These are phyloP conservation scores for Exidia glandulosa DNA, from an alignment of 768 basidiomycete species.

Conservation along the genomic window DNA sequence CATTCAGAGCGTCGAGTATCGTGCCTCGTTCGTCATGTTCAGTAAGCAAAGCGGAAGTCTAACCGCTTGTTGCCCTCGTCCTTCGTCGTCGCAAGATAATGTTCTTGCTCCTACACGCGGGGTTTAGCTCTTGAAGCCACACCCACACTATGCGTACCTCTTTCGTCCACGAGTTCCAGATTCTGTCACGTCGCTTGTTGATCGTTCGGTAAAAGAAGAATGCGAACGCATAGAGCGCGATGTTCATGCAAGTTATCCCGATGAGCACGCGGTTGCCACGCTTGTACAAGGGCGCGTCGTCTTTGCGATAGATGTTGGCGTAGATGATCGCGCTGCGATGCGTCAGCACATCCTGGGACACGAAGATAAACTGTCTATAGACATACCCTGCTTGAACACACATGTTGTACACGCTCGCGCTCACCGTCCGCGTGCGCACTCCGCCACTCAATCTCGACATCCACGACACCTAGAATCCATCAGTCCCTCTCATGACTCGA, in stretches of 20 bases:
- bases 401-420: constrained; percentile 17
- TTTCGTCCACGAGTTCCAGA: constrained; percentile 39
- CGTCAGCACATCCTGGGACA: neutral
- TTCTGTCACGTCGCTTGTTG: constrained; percentile 36
- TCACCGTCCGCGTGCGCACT: constrained; percentile 17
- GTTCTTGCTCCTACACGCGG: constrained; percentile 34
- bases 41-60: constrained; percentile 56
- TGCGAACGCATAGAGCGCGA: constrained; percentile 38
- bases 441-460: constrained; percentile 11
- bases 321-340: constrained; percentile 26
- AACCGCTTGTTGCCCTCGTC: constrained; percentile 49
- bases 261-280: constrained; percentile 48
- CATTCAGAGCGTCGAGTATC: no score
- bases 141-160: constrained; percentile 24
- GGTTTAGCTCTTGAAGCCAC: neutral
- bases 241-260: constrained; percentile 40
- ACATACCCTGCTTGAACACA: constrained; percentile 8
- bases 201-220: constrained; percentile 45
- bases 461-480: constrained; percentile 1
- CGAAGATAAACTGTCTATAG: neutral
- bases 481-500: neutral
- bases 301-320: constrained; percentile 44
- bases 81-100: constrained; percentile 50
- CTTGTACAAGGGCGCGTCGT: constrained; percentile 46
- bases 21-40: no score